phyloP scores from a whole-genome alignment of 139 green algal species.

The Picochlorum sp. region DNA sequence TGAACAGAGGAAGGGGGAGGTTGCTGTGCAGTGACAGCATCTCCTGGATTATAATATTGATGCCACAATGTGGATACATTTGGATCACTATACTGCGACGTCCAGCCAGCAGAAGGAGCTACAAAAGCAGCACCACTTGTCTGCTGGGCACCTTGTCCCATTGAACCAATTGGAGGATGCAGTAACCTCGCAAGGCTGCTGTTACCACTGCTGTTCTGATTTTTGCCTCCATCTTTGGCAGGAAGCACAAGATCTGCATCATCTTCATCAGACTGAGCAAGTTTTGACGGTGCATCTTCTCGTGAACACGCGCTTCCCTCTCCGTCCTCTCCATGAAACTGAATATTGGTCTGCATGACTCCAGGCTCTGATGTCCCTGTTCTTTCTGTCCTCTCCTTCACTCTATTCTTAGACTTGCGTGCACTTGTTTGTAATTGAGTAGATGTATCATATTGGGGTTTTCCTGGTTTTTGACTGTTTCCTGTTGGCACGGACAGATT shows the following conservation, averaged over 20 bases:
- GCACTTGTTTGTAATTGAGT: background rate
- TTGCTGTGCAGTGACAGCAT: no score
- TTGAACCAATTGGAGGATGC: no score
- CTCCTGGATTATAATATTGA: no score
- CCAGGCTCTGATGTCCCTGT: slow-evolving; percentile 35
- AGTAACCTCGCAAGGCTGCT: background rate
- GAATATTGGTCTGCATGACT: background rate
- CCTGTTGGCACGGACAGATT: slow-evolving; percentile 2
- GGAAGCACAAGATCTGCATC: background rate
- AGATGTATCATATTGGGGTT: background rate
- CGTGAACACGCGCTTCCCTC: slow-evolving; percentile 34
- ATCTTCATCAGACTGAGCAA: slow-evolving; percentile 9
- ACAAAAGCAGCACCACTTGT: no score
- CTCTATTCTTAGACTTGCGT: slow-evolving; percentile 2
- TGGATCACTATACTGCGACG: no score
- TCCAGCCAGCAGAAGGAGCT: no score
- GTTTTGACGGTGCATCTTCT: slow-evolving; percentile 14
- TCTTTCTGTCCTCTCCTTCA: slow-evolving; percentile 14
- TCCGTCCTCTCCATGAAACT: slow-evolving; percentile 30
- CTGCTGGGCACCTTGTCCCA: no score
- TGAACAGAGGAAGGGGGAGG: no score
- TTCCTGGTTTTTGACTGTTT: background rate
- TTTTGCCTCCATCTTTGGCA: background rate
- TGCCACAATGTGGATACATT: no score
- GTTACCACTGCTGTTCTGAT: slow-evolving; percentile 3